Base-by-base conservation (phyloP, 108 stramenopile genomes). In the Cyclostephanos tholiformis region DNA sequence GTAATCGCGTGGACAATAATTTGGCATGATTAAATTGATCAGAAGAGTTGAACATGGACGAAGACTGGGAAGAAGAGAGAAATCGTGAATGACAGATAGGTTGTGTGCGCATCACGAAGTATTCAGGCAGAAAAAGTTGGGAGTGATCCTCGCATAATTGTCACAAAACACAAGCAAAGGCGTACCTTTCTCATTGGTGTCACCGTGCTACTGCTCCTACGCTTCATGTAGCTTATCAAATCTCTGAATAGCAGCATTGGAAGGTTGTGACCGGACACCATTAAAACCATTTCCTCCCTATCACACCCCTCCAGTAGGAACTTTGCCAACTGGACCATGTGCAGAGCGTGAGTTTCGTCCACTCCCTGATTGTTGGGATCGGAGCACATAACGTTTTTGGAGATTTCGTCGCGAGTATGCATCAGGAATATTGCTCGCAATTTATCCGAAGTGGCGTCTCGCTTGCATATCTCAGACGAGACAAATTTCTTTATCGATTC, bases 221-320 rank as follows among this genome's bases (percentile, higher is more conserved):
- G 53, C 65, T 75, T 79, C 73, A 96, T 67, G 76, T 84, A 91
- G 8, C 90, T 82, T 41, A 75, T 82, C 64, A 96, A 75, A 55
- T 96, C 95, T n/a, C 70, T 30, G 52, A 92, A 90, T 29, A 94
- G 59, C 35, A 96, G 69, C 3, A 49, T 59, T 4, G 91, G 80
- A 41, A 95, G 65, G 46, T 44, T 32, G 26, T 68, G 41, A 9
- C 74, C 71, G 26, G 72, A 62, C 25, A 84, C 87, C 11, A 90
- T 53, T 12, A 67, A 53, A n/a, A 72, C 80, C 17, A 83, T 88
- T 70, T 87, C 84, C 6, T 76, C 70, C 35, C 76, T 61, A 59
- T 89, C 87, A 71, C 86, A 93, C 11, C 88, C 89, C 68, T 93
- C 89, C 16, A 95, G 63, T 30, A 95, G 84, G 84, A 93, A 95